Evolutionary conservation across 1,284 basidiomycete species (phyloP).

Genomic region (Meira miltonrushii): DNA sequence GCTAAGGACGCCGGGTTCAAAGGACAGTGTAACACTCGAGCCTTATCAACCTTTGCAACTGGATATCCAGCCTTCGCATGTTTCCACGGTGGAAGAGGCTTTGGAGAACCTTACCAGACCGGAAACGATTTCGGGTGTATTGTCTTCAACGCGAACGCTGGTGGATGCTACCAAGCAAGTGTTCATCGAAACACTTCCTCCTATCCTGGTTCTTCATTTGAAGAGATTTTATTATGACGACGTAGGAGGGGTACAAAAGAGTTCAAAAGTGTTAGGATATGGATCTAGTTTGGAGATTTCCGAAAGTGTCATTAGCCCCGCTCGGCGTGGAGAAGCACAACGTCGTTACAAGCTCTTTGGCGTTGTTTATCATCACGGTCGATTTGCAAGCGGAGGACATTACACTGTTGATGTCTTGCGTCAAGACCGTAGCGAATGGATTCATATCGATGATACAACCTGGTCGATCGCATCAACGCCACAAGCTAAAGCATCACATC

Average conservation of each 20-base stretch:
- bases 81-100: conserved; percentile 77
- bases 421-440: conserved; percentile 69
- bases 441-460: conserved; percentile 83
- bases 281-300: conserved; percentile 70
- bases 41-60: conserved; percentile 85
- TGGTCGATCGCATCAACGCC: not conserved
- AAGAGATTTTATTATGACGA: conserved; percentile 89
- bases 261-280: conserved; percentile 75
- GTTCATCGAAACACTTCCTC: conserved; percentile 77
- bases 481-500: not conserved
- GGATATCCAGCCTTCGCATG: conserved; percentile 70
- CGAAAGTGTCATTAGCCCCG: conserved; percentile 32
- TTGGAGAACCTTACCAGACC: conserved; percentile 73
- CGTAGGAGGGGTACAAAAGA: conserved; percentile 76
- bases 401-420: conserved; percentile 89
- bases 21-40: conserved; percentile 82
- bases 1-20: conserved; percentile 70
- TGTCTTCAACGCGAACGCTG: conserved; percentile 38
- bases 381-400: conserved; percentile 83
- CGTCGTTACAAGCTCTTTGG: conserved; percentile 80
- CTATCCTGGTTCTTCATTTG: conserved; percentile 80
- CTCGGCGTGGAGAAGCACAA: conserved; percentile 49
- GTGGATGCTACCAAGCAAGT: conserved; percentile 83
- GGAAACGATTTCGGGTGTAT: conserved; percentile 72
- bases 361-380: conserved; percentile 89